A percentile compares a stretch with the other conserved stretches of the same genome.
phyloP scores from a whole-genome alignment of 2,329 filamentous ascomycete genomes.

The Cladosporium oxysporum region DNA sequence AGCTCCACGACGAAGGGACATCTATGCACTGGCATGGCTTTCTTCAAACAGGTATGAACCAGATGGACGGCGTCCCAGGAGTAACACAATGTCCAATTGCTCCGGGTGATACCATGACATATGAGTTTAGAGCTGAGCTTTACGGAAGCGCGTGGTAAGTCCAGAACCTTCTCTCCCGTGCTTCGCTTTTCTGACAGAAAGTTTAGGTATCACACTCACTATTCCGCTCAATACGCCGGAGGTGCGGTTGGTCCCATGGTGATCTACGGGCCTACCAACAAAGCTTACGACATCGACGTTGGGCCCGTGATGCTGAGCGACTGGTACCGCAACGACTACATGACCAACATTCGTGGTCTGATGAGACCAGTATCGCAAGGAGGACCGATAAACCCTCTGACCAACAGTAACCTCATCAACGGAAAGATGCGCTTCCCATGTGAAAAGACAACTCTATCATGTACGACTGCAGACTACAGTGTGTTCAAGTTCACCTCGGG shows the following conservation, averaged over 20 bases:
- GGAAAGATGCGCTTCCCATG: conserved; percentile 37
- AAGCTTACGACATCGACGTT: conserved; percentile 46
- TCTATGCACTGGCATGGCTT: conserved; percentile 55
- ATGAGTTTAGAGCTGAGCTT: conserved; percentile 43
- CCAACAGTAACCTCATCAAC: conserved; percentile 38
- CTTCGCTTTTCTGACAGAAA: neutral
- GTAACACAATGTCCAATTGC: conserved; percentile 36
- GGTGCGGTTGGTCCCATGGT: conserved; percentile 45
- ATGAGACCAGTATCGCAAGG: conserved; percentile 28
- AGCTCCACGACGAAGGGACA: conserved; percentile 42
- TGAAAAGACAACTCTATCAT: conserved; percentile 30
- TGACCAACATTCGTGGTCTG: conserved; percentile 21
- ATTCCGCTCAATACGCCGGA: conserved; percentile 43
- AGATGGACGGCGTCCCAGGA: conserved; percentile 51
- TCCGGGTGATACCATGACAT: conserved; percentile 39
- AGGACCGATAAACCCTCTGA: conserved; percentile 29
- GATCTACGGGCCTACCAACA: conserved; percentile 33
- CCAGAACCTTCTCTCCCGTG: neutral
- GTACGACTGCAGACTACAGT: conserved; percentile 36
- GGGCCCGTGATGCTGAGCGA: conserved; percentile 46
- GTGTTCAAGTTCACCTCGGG: conserved; percentile 37
- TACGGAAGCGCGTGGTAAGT: conserved; percentile 44
- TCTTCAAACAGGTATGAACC: conserved; percentile 54
- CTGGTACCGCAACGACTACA: conserved; percentile 44
- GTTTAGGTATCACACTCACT: conserved; percentile 39